Evolutionary conservation across 1,139 yeast species (phyloP).

Genomic region (Geotrichum australiense): DNA sequence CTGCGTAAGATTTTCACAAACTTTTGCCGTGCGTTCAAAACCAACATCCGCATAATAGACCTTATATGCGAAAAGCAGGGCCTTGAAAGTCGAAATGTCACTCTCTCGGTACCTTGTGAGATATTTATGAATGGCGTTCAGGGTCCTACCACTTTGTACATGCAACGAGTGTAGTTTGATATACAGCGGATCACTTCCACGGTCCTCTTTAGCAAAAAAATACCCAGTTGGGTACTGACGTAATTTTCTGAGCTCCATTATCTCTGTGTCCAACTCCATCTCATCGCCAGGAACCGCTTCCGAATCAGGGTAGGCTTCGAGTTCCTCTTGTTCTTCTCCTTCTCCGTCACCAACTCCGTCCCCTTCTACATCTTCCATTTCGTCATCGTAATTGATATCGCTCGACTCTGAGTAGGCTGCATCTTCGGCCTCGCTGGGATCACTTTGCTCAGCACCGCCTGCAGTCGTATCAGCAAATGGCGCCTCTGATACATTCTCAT

Average conservation of each 20-base stretch:
- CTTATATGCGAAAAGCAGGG: conserved; percentile 58
- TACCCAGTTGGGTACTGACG: conserved; percentile 39
- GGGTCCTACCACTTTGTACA: conserved; percentile 53
- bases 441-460: conserved; percentile 14
- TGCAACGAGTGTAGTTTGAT: conserved; percentile 56
- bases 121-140: conserved; percentile 54
- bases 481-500: conserved; percentile 10
- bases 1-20: conserved; percentile 43
- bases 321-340: conserved; percentile 29
- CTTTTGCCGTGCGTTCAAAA: conserved; percentile 56
- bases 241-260: conserved; percentile 28
- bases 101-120: conserved; percentile 50
- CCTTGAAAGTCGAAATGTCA: conserved; percentile 62
- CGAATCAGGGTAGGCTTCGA: conserved; percentile 37
- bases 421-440: conserved; percentile 17
- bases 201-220: conserved; percentile 46
- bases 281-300: conserved; percentile 22
- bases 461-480: conserved; percentile 21
- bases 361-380: conserved; percentile 10
- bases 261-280: conserved; percentile 34
- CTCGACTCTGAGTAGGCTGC: conserved; percentile 13
- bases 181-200: conserved; percentile 43
- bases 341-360: conserved; percentile 19
- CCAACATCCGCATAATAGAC: conserved; percentile 86
- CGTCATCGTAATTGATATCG: conserved; percentile 11